Evolutionary conservation across 805 yeast species (phyloP).

Genomic region (Myxozyma melibiosi): DNA sequence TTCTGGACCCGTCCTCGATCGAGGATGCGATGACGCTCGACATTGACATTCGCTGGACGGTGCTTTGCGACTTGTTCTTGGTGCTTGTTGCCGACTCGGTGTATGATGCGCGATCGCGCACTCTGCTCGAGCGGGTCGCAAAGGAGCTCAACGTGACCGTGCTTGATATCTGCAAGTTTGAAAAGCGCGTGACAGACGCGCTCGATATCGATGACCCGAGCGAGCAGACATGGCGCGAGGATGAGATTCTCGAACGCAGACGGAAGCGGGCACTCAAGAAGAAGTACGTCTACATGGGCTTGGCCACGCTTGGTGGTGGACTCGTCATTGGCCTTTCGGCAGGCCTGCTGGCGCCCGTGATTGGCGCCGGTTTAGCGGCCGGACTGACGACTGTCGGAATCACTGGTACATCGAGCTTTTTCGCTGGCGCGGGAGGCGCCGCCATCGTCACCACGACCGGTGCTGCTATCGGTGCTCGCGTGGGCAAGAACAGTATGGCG

Average conservation of each 20-base stretch:
- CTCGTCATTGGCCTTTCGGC: conserved; percentile 92
- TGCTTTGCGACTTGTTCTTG: conserved; percentile 86
- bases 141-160: conserved; percentile 55
- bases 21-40: conserved; percentile 45
- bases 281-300: conserved; percentile 82
- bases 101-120: conserved; percentile 86
- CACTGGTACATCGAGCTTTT: conserved; percentile 86
- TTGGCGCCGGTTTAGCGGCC: conserved; percentile 98
- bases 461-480: conserved; percentile 84
- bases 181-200: conserved; percentile 85
- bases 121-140: conserved; percentile 73
- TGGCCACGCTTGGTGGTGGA: conserved; percentile 96
- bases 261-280: conserved; percentile 65
- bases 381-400: conserved; percentile 95
- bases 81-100: conserved; percentile 77
- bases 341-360: conserved; percentile 94
- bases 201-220: conserved; percentile 83
- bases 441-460: conserved; percentile 92
- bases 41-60: conserved; percentile 88
- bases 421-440: conserved; percentile 97
- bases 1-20: conserved; percentile 22
- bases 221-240: conserved; percentile 76
- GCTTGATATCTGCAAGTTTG: conserved; percentile 85
- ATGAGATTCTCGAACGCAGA: conserved; percentile 62
- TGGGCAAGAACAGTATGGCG: conserved; percentile 83